Evolutionary conservation across 495 filamentous ascomycete species (phyloP), one percentile per base, ranked within the genome.

Genomic region (Lepidopterella palustris): DNA sequence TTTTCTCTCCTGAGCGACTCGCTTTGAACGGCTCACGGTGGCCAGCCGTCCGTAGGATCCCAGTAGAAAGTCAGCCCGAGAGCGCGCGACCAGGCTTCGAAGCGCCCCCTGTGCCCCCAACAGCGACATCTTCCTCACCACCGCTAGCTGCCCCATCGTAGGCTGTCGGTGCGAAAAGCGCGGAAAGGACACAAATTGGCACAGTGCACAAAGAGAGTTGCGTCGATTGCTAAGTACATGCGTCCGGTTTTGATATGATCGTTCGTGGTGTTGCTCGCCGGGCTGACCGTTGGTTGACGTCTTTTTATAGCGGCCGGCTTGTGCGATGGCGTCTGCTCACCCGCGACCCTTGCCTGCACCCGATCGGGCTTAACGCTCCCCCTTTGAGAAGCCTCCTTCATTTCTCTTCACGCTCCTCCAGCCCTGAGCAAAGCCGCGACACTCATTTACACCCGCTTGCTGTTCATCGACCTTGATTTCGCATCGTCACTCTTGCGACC

Each of bases 401-500:
- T 57, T 48, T 56, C 39, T 61, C 35, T 35, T 32, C 31, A 18
- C 25, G 21, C 26, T 50, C 31, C 51, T 26, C 25, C 51, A 54
- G 47, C 47, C 51, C 51, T 54, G 28, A 54, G 21, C 25, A 39
- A 57, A 47, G 15, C 31, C 31, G 53, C 35, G 45, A 53, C 59
- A n/a, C 52, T 59, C 64, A 52, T 60, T 56, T 68, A 58, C 65
- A 60, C 53, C 64, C 56, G 47, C 59, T 51, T 39, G 21, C 51
- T 39, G 55, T 55, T 57, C 60, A 35, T 56, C 53, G 47, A 23
- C 57, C 48, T 58, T 58, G 65, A 64, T 59, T 64, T 64, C 56
- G 61, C 55, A 60, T 61, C 58, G 57, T 63, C 64, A 60, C 58
- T 58, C 21, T 49, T 57, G 40, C 64, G 53, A 61, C 50, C 65